A percentile compares a stretch with the other conserved stretches of the same genome.
Conservation (phyloP, 2,329 filamentous ascomycete species). For the Rhynchosporium secalis region DNA sequence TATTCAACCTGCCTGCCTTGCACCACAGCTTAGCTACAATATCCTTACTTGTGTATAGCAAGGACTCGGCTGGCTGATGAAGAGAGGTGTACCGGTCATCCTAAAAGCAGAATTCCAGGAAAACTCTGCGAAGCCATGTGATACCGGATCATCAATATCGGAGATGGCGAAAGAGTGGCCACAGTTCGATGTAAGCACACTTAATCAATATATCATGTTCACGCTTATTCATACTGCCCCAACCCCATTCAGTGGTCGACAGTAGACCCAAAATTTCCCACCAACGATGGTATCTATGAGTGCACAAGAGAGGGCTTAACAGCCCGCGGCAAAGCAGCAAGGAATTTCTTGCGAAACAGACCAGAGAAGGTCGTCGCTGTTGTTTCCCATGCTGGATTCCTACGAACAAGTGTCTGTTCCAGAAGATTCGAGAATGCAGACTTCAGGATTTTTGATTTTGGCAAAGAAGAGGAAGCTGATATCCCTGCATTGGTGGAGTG, state of each 20-base stretch:
- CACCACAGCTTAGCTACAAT: neutral
- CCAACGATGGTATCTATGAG: conserved; percentile 37
- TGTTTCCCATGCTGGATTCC: conserved; percentile 38
- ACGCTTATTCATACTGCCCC: neutral
- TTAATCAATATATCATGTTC: too few species aligned
- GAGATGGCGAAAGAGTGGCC: conserved; percentile 38
- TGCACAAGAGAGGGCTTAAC: conserved; percentile 30
- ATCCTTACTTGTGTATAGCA: conserved; percentile 21
- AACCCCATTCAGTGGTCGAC: conserved; percentile 29
- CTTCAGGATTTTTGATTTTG: conserved; percentile 39
- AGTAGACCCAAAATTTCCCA: conserved; percentile 37
- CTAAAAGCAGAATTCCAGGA: conserved; percentile 39
- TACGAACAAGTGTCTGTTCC: conserved; percentile 34
- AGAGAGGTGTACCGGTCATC: conserved; percentile 35
- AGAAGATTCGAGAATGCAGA: conserved; percentile 38
- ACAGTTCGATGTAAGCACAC: conserved; percentile 33
- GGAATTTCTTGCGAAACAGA: conserved; percentile 35
- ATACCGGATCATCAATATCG: conserved; percentile 34
- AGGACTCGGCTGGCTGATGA: conserved; percentile 37
- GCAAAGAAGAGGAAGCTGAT: conserved; percentile 30
- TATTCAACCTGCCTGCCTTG: neutral
- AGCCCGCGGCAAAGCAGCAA: conserved; percentile 33
- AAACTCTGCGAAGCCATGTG: conserved; percentile 38
- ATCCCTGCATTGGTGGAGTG: conserved; percentile 35
- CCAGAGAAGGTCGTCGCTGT: conserved; percentile 41